These are phyloP conservation scores for Yamadazyma dushanensis DNA, from an alignment of 1,139 yeast species.

Conservation along the genomic window DNA sequence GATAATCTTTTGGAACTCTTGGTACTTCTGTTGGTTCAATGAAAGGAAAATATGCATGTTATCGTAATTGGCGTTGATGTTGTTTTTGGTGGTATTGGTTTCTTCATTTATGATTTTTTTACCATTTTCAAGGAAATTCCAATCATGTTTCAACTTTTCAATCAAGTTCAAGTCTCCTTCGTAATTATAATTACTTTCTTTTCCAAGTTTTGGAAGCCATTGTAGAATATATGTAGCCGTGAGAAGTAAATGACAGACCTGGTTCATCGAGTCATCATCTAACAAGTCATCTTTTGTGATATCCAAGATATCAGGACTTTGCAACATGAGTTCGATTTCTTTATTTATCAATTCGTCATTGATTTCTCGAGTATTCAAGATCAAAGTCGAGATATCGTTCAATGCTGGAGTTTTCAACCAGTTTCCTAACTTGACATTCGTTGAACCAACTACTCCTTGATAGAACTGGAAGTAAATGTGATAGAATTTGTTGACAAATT, in stretches of 20 bases:
- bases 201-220: slow-evolving; percentile 57
- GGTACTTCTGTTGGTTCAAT: slow-evolving; percentile 35
- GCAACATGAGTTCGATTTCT: slow-evolving; percentile 40
- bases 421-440: slow-evolving; percentile 19
- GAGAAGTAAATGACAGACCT: slow-evolving; percentile 48
- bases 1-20: slow-evolving; percentile 50
- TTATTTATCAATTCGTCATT: slow-evolving; percentile 21
- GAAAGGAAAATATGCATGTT: slow-evolving; percentile 36
- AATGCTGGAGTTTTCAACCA: slow-evolving; percentile 47
- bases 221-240: slow-evolving; percentile 49
- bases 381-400: slow-evolving; percentile 31
- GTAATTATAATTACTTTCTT: slow-evolving; percentile 37
- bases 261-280: slow-evolving; percentile 47
- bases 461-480: slow-evolving; percentile 31
- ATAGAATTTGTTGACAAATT: slow-evolving; percentile 32
- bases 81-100: slow-evolving; percentile 6
- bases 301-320: slow-evolving; percentile 23
- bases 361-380: slow-evolving; percentile 19
- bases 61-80: slow-evolving; percentile 15
- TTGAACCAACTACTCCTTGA: slow-evolving; percentile 28
- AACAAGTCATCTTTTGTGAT: slow-evolving; percentile 43
- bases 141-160: slow-evolving; percentile 51
- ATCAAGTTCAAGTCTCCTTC: slow-evolving; percentile 34
- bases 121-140: slow-evolving; percentile 58
- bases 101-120: slow-evolving; percentile 21